phyloP scores from a whole-genome alignment of 2,329 filamentous ascomycete species.

The Xylariaceae sp. region DNA sequence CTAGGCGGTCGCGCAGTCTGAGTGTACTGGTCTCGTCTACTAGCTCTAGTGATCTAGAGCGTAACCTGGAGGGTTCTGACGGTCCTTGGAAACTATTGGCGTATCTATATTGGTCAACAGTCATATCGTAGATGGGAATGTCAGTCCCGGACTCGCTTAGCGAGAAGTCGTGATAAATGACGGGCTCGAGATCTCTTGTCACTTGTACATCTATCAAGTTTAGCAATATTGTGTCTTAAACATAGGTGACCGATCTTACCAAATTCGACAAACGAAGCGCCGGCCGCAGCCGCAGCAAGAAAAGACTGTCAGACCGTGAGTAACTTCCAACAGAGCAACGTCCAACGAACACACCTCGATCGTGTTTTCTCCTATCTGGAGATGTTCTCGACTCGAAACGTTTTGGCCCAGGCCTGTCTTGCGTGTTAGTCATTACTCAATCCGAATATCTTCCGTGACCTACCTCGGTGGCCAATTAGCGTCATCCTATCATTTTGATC shows the following conservation, averaged over 20 bases:
- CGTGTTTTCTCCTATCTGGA: constrained; percentile 38
- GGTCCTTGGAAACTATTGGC: constrained; percentile 25
- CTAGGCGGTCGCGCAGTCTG: constrained; percentile 30
- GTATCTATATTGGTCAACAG: constrained; percentile 35
- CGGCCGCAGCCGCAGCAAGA: constrained; percentile 30
- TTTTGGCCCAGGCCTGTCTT: constrained; percentile 25
- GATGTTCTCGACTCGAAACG: constrained; percentile 23
- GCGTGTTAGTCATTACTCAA: neutral
- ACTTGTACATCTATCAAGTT: constrained; percentile 34
- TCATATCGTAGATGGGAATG: constrained; percentile 36
- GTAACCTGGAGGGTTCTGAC: constrained; percentile 10
- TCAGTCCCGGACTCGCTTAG: constrained; percentile 40
- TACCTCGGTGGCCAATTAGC: constrained; percentile 34
- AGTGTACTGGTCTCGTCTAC: constrained; percentile 18
- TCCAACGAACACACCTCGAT: constrained; percentile 15
- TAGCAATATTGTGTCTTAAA: neutral
- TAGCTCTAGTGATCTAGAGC: constrained; percentile 20
- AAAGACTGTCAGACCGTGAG: constrained; percentile 26
- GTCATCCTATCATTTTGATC: neutral
- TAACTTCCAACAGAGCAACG: neutral
- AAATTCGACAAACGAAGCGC: constrained; percentile 32
- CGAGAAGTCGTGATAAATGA: constrained; percentile 41
- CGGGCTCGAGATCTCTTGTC: constrained; percentile 36
- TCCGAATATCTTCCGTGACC: neutral
- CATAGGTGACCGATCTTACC: neutral